A percentile compares a stretch with the other conserved stretches of the same genome.
Evolutionary conservation across 306 rosid species (phyloP).

Genomic region (Fragaria iinumae): DNA sequence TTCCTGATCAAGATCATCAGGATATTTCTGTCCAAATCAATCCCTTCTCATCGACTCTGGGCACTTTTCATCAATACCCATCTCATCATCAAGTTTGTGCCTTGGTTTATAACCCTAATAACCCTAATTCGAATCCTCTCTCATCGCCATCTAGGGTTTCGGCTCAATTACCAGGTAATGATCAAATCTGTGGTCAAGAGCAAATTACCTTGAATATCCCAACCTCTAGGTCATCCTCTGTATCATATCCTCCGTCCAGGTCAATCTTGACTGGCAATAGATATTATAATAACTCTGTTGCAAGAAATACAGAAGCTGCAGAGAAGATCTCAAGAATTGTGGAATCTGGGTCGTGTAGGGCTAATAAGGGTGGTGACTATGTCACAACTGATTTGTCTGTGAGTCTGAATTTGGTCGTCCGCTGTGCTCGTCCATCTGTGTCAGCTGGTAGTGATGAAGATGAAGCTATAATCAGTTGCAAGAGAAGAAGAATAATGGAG

Average conservation of each 20-base stretch:
- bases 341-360: constrained; percentile 33
- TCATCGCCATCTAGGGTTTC: constrained; percentile 43
- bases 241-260: constrained; percentile 37
- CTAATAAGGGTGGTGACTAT: constrained; percentile 23
- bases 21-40: constrained; percentile 4
- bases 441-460: constrained; percentile 17
- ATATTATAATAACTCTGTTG: constrained; percentile 20
- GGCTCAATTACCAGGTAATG: constrained; percentile 29
- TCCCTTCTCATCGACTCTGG: constrained; percentile 34
- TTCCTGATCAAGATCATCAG: constrained; percentile 2
- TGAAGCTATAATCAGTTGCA: constrained; percentile 34
- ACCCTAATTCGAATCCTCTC: constrained; percentile 44
- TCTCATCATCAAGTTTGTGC: constrained; percentile 41
- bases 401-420: constrained; percentile 39
- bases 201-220: constrained; percentile 28
- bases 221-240: constrained; percentile 26
- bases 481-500: constrained; percentile 51
- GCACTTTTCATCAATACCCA: constrained; percentile 33
- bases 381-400: constrained; percentile 38
- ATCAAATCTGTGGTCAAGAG: constrained; percentile 12
- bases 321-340: constrained; percentile 39
- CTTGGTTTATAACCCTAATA: constrained; percentile 45
- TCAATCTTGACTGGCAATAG: constrained; percentile 36
- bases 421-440: constrained; percentile 20
- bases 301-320: constrained; percentile 9